These are phyloP conservation scores for Beauveria sp. DNA, from an alignment of 2,329 filamentous ascomycete species.

Conservation along the genomic window DNA sequence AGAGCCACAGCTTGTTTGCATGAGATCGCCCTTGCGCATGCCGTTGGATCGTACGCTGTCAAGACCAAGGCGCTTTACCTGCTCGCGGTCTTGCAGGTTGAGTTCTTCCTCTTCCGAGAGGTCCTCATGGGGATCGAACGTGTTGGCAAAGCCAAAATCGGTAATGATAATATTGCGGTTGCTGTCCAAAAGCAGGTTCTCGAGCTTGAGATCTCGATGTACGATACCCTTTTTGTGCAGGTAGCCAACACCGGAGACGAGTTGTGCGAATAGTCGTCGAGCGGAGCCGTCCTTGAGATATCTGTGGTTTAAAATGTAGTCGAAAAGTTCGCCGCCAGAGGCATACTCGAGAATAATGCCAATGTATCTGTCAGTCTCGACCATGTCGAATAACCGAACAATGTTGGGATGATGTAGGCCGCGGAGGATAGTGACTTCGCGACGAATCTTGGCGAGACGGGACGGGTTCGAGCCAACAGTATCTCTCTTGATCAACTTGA, in stretches of 20 bases:
- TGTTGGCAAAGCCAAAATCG: constrained; percentile 98
- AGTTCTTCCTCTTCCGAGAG: constrained; percentile 85
- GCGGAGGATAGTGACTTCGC: constrained; percentile 85
- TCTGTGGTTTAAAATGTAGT: constrained; percentile 94
- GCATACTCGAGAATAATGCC: constrained; percentile 98
- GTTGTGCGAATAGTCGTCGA: constrained; percentile 84
- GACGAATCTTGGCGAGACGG: constrained; percentile 91
- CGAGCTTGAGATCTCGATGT: constrained; percentile 91
- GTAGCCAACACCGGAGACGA: constrained; percentile 94
- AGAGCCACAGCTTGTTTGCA: constrained; percentile 98
- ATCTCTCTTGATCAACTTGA: constrained; percentile 94
- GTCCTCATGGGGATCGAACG: constrained; percentile 84
- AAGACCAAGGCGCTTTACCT: constrained; percentile 76
- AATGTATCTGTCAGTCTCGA: constrained; percentile 93
- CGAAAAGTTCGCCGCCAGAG: constrained; percentile 93
- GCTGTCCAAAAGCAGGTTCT: constrained; percentile 88
- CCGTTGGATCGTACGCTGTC: constrained; percentile 72
- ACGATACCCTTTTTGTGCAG: constrained; percentile 98
- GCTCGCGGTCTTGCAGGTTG: constrained; percentile 78
- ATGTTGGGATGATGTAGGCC: constrained; percentile 94
- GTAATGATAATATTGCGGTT: constrained; percentile 99
- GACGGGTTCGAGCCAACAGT: constrained; percentile 81
- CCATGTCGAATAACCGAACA: constrained; percentile 94
- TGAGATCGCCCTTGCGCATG: constrained; percentile 79
- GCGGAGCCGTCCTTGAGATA: constrained; percentile 93